A percentile compares a stretch with the other conserved stretches of the same genome.
These are phyloP conservation scores for Phytophthora litchii DNA, from an alignment of 352 stramenopile genomes.

Conservation along the genomic window DNA sequence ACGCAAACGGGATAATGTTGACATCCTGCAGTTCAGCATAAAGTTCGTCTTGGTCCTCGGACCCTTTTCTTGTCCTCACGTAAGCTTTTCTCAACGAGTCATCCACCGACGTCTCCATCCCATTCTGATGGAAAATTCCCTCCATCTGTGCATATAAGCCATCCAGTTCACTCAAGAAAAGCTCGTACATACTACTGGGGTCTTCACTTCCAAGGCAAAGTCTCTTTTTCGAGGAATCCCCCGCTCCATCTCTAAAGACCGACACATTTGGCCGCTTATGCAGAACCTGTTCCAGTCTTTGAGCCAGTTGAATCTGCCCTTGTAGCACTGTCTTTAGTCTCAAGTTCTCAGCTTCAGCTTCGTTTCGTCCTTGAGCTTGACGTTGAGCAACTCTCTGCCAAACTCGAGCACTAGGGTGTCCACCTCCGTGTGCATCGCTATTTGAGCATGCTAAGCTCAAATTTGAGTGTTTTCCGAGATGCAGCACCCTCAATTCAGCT, in stretches of 20 bases:
- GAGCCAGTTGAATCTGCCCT: conserved; percentile 53
- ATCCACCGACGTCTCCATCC: conserved; percentile 43
- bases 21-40: conserved; percentile 50
- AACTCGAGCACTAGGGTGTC: conserved; percentile 30
- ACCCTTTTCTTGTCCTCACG: conserved; percentile 30
- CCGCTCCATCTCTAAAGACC: conserved; percentile 28
- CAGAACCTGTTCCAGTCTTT: conserved; percentile 56
- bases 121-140: conserved; percentile 50
- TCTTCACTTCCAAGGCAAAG: conserved; percentile 29
- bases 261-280: conserved; percentile 52
- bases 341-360: conserved; percentile 50
- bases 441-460: conserved; percentile 1
- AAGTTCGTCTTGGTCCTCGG: conserved; percentile 33
- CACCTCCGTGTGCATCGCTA: conserved; percentile 11
- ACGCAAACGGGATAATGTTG: conserved; percentile 49
- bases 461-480: conserved; percentile 10
- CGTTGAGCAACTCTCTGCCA: conserved; percentile 60
- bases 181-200: conserved; percentile 35
- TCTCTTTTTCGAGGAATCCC: conserved; percentile 17
- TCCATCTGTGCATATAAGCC: conserved; percentile 45
- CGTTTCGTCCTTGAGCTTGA: conserved; percentile 39
- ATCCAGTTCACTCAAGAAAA: conserved; percentile 49
- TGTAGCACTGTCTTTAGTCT: conserved; percentile 48
- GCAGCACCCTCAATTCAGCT: conserved; percentile 37
- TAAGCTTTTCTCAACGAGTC: conserved; percentile 51